phyloP scores from a whole-genome alignment of 352 stramenopile species.

The Aphanomyces cochlioides region DNA sequence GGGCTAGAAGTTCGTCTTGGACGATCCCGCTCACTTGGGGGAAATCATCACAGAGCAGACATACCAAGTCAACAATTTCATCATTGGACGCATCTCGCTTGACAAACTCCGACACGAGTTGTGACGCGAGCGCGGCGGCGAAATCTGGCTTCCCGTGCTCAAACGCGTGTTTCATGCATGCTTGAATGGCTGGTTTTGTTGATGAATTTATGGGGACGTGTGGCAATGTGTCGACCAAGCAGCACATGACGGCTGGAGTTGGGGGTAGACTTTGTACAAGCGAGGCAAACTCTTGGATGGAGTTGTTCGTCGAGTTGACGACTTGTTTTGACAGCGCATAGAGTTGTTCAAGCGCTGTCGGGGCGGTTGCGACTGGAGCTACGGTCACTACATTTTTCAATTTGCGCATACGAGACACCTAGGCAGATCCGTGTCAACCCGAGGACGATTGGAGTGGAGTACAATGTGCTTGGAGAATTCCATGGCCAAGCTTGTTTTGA shows the following conservation, averaged over 20 bases:
- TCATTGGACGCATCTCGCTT: neutral
- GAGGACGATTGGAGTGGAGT: neutral
- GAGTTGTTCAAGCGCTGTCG: slow-evolving; percentile 1
- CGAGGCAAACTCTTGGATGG: neutral
- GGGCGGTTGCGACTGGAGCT: neutral
- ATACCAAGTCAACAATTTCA: neutral
- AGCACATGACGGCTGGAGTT: slow-evolving; percentile 7
- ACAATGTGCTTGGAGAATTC: slow-evolving; percentile 29
- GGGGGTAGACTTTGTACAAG: neutral
- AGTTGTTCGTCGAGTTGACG: neutral
- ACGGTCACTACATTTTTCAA: slow-evolving; percentile 1
- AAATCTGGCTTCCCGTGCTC: neutral
- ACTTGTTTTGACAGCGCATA: slow-evolving; percentile 16
- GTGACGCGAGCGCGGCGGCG: neutral
- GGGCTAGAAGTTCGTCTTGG: neutral
- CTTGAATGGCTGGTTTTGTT: neutral
- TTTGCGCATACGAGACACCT: slow-evolving; percentile 14
- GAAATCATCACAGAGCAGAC: slow-evolving; percentile 1
- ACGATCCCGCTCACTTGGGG: neutral
- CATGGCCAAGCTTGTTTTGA: slow-evolving; percentile 21
- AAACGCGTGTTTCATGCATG: neutral
- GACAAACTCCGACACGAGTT: neutral
- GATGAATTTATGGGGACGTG: neutral
- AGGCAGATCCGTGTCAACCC: neutral
- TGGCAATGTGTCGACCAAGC: slow-evolving; percentile 1